Base-by-base conservation (phyloP, 2,329 filamentous ascomycete genomes). In the Ophioceras dolichostomum region DNA sequence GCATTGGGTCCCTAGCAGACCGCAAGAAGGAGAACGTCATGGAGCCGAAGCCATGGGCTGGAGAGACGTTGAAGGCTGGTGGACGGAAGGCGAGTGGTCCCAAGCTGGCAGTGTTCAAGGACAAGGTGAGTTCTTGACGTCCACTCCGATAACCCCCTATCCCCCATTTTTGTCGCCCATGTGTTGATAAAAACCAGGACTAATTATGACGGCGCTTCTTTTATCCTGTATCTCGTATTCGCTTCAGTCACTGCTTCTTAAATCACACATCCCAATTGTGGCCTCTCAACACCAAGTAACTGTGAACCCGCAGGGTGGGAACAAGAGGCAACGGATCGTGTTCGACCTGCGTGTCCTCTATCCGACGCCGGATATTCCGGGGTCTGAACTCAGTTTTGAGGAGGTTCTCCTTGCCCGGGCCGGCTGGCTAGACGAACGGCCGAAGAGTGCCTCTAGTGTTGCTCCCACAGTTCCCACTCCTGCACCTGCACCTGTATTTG, bases 171-270 rank as follows among this genome's bases (percentile, higher is more conserved):
- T 56, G 59, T 49, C 56, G 61, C 61, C 67, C 71, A 70, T 58
- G 69, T 86, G 75, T 91, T 91, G 85, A 91, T 87, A 70, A 78
- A n/a, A 73, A 69, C 74, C 75, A 95, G 88, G 87, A 94, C 88
- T 95, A 94, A 95, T 89, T 66, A 60, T 65, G 62, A 62, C 56
- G 22, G 22, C 22, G 22, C 45, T 47, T 53, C 57, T 60, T 55
- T 50, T 48, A 50, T 46, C 50, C 52, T 49, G 53, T 41, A 8
- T 26, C 22, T 54, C 58, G 48, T 60, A 52, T 62, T 55, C n/a
- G 61, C 53, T 57, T 54, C 67, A 79, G 74, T 73, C 66, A 59
- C 53, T 67, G 59, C 22, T 37, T 20, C 62, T 68, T 53, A 63
- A 67, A 55, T 64, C 66, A 43, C 73, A 73, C 61, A 72, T 77